Evolutionary conservation across 1,284 basidiomycete species (phyloP).

Genomic region (Trametes polyzona): DNA sequence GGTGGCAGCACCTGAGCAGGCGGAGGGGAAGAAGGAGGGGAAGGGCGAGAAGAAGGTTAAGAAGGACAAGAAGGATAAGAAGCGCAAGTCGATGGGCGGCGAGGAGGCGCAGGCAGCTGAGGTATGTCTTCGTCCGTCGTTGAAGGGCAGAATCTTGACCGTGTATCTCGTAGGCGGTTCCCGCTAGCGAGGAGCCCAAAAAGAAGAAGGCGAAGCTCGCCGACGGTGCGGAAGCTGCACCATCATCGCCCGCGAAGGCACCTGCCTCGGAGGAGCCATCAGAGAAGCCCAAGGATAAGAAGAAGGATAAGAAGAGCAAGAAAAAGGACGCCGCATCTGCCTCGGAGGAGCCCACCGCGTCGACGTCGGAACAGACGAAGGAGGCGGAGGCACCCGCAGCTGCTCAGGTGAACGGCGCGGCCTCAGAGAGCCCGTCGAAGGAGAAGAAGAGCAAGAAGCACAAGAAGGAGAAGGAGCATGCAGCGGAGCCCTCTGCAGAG

Average conservation of each 20-base stretch:
- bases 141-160: not conserved
- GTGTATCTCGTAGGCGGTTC: not conserved
- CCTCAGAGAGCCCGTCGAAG: constrained; percentile 24
- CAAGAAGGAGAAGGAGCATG: constrained; percentile 22
- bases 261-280: constrained; percentile 7
- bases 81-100: constrained; percentile 28
- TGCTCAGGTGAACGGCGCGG: constrained; percentile 2
- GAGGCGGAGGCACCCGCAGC: constrained; percentile 16
- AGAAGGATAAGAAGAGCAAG: constrained; percentile 26
- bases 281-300: constrained; percentile 26
- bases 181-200: constrained; percentile 25
- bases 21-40: constrained; percentile 19
- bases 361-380: constrained; percentile 13
- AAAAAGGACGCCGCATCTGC: constrained; percentile 16
- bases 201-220: constrained; percentile 35
- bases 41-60: constrained; percentile 30
- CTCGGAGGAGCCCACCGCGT: constrained; percentile 9
- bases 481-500: not conserved
- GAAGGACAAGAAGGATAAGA: constrained; percentile 34
- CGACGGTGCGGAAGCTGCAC: constrained; percentile 5
- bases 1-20: not conserved
- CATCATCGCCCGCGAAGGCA: constrained; percentile 17
- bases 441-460: constrained; percentile 36
- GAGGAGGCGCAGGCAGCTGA: constrained; percentile 13
- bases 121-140: constrained; percentile 2